These are phyloP conservation scores for Suillus decipiens DNA, from an alignment of 768 basidiomycete genomes.

Conservation along the genomic window DNA sequence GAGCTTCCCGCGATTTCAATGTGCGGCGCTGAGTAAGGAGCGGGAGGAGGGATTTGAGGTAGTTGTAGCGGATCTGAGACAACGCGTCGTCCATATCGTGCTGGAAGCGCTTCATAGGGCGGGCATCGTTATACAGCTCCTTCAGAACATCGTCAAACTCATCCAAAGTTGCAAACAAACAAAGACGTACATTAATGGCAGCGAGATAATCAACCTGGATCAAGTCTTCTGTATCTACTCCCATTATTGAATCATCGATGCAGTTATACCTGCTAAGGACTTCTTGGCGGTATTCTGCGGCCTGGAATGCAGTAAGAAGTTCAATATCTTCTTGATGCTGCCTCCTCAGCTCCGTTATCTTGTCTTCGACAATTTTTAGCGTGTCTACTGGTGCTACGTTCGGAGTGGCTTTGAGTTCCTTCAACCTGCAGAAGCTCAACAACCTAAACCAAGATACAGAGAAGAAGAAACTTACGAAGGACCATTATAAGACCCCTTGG, in stretches of 20 bases:
- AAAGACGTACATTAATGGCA: slow-evolving; percentile 23
- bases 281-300: slow-evolving; percentile 33
- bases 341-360: slow-evolving; percentile 31
- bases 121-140: slow-evolving; percentile 22
- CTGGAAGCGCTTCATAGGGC: slow-evolving; percentile 23
- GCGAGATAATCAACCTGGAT: slow-evolving; percentile 28
- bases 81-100: slow-evolving; percentile 31
- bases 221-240: slow-evolving; percentile 26
- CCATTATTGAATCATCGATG: slow-evolving; percentile 29
- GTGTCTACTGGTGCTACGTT: slow-evolving; percentile 24
- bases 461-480: slow-evolving; percentile 37
- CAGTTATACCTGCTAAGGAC: slow-evolving; percentile 29
- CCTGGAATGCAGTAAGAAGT: slow-evolving; percentile 32
- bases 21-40: slow-evolving; percentile 17
- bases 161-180: not conserved
- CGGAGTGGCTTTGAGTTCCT: slow-evolving; percentile 23
- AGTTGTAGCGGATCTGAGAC: slow-evolving; percentile 31
- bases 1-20: slow-evolving; percentile 23
- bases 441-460: not conserved
- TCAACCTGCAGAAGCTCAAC: slow-evolving; percentile 23
- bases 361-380: slow-evolving; percentile 25
- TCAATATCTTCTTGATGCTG: slow-evolving; percentile 34
- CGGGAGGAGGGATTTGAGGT: slow-evolving; percentile 27
- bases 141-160: slow-evolving; percentile 11
- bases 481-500: slow-evolving; percentile 36